These are phyloP conservation scores for Leccinum fuscescens DNA, from an alignment of 1,284 basidiomycete species.

Conservation along the genomic window DNA sequence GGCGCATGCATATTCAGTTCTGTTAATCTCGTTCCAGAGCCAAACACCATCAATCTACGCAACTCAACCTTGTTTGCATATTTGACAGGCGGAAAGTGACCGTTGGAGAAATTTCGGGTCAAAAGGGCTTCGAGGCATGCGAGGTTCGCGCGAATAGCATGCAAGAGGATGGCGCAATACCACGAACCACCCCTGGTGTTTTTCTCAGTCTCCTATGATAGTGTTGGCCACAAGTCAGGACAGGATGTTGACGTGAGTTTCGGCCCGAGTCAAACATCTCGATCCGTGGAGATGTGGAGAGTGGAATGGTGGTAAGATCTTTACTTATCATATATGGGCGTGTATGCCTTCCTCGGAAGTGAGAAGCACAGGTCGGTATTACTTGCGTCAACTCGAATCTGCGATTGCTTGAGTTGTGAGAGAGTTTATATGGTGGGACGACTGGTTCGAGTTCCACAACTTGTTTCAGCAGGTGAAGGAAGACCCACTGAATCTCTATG, in stretches of 20 bases:
- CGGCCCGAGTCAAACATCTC: neutral
- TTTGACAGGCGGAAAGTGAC: conserved; percentile 2
- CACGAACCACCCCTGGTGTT: neutral
- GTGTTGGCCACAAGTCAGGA: neutral
- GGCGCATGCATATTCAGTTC: neutral
- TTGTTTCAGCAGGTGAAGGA: neutral
- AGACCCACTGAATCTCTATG: neutral
- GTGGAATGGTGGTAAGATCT: neutral
- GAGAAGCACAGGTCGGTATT: neutral
- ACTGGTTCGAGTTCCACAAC: neutral
- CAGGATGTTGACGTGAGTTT: neutral
- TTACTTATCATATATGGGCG: neutral
- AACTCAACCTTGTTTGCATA: conserved; percentile 17
- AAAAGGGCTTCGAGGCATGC: neutral
- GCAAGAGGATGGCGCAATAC: neutral
- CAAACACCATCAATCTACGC: conserved; percentile 1
- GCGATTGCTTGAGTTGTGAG: neutral
- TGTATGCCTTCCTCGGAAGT: neutral
- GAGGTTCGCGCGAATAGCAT: conserved; percentile 6
- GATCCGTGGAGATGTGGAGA: neutral
- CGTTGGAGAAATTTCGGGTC: neutral
- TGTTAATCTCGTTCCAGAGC: neutral
- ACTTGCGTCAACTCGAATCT: conserved; percentile 1
- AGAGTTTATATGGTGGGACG: neutral
- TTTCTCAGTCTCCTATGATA: conserved; percentile 1